Conservation (phyloP, 1,284 basidiomycete genomes). For the Trichosporon ovoides region DNA sequence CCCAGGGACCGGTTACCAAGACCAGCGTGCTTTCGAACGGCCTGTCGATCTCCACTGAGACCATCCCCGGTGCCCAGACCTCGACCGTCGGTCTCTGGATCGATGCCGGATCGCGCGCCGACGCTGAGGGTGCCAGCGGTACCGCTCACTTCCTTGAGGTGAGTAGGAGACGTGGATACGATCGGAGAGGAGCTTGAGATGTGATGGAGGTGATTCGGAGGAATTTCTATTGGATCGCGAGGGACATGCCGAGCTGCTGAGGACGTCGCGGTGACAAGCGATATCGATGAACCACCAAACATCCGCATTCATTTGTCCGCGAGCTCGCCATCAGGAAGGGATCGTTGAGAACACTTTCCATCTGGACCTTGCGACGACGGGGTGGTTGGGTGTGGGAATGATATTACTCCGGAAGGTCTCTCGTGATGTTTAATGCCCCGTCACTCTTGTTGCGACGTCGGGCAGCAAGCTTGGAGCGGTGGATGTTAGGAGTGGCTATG, state of each 20-base stretch:
- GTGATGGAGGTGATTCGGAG: constrained; percentile 4
- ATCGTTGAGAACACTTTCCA: no score
- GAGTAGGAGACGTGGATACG: constrained; percentile 23
- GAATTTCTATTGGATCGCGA: constrained; percentile 5
- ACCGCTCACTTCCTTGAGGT: constrained; percentile 98
- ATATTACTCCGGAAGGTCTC: no score
- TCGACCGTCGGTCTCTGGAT: constrained; percentile 99
- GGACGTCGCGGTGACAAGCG: neutral
- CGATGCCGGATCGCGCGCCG: constrained; percentile 93
- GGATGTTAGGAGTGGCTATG: no score
- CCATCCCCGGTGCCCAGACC: constrained; percentile 89
- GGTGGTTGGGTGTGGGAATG: no score
- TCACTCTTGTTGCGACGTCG: no score
- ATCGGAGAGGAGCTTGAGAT: constrained; percentile 2
- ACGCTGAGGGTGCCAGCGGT: constrained; percentile 88
- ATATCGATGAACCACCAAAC: neutral
- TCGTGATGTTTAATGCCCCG: no score
- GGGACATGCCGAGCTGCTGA: neutral
- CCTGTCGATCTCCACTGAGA: constrained; percentile 82
- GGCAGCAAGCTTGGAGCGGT: no score
- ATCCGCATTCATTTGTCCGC: neutral
- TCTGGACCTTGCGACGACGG: no score
- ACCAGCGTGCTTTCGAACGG: constrained; percentile 86
- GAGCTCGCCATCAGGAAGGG: no score
- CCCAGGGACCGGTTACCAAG: constrained; percentile 72